phyloP scores from a whole-genome alignment of 2,329 filamentous ascomycete species.

The Scleromitrula shiraiana region DNA sequence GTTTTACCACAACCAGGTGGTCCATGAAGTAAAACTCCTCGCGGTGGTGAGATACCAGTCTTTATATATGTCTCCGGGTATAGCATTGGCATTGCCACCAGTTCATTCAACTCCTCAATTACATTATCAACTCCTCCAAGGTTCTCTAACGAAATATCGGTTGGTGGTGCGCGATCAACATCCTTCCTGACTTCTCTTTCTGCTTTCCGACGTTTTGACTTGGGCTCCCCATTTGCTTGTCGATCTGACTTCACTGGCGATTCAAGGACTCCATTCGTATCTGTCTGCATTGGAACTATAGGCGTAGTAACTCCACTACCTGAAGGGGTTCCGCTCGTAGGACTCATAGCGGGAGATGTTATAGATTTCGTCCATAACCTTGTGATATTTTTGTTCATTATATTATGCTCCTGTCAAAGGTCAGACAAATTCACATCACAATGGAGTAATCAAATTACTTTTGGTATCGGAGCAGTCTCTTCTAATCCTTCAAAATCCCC shows the following conservation, averaged over 20 bases:
- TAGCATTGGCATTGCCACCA: slow-evolving; percentile 66
- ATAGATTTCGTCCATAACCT: slow-evolving; percentile 44
- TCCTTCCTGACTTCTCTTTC: slow-evolving; percentile 40
- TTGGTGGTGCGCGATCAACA: slow-evolving; percentile 56
- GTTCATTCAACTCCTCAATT: slow-evolving; percentile 59
- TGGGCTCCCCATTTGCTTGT: slow-evolving; percentile 57
- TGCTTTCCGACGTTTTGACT: slow-evolving; percentile 55
- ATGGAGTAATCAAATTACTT: slow-evolving; percentile 17
- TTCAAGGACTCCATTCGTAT: slow-evolving; percentile 14
- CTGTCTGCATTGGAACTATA: slow-evolving; percentile 17
- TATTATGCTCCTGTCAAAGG: slow-evolving; percentile 42
- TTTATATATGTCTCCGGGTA: slow-evolving; percentile 57
- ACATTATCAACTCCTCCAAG: slow-evolving; percentile 71
- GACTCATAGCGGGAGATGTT: slow-evolving; percentile 18
- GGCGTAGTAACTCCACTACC: slow-evolving; percentile 15
- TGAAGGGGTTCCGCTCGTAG: slow-evolving; percentile 18
- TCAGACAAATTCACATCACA: neutral
- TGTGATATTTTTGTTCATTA: slow-evolving; percentile 59
- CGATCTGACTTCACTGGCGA: slow-evolving; percentile 37
- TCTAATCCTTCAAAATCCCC: slow-evolving; percentile 43
- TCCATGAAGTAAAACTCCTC: slow-evolving; percentile 71
- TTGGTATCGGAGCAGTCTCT: slow-evolving; percentile 24
- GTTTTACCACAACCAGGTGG: slow-evolving; percentile 85
- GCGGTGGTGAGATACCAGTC: slow-evolving; percentile 60
- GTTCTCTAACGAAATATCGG: slow-evolving; percentile 59